These are phyloP conservation scores for maize (Zea mays) DNA, from an alignment of 176 grass and related monocot genomes.

Conservation along the genomic window DNA sequence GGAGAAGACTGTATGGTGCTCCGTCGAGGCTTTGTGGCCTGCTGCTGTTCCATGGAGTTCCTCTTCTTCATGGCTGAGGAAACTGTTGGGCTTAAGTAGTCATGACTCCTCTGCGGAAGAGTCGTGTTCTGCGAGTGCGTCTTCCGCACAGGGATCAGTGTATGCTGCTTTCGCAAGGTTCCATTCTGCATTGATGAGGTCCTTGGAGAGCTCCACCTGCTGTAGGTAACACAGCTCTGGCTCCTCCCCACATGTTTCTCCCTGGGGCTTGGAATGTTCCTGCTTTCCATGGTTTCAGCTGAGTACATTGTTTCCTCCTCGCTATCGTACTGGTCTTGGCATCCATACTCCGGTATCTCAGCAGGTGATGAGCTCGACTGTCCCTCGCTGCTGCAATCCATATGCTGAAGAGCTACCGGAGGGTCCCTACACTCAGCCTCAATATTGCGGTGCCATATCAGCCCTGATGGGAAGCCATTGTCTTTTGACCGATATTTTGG, in stretches of 20 bases:
- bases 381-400: slow-evolving; percentile 57
- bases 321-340: slow-evolving; percentile 55
- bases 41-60: slow-evolving; percentile 61
- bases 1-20: slow-evolving; percentile 60
- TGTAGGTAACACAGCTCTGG: slow-evolving; percentile 79
- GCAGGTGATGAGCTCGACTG: slow-evolving; percentile 69
- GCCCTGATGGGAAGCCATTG: slow-evolving; percentile 42
- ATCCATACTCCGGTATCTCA: slow-evolving; percentile 42
- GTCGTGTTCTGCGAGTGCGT: slow-evolving; percentile 55
- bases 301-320: slow-evolving; percentile 97
- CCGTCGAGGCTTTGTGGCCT: slow-evolving; percentile 49
- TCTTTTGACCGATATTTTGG: slow-evolving; percentile 53
- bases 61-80: slow-evolving; percentile 91
- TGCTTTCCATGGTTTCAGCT: slow-evolving; percentile 98
- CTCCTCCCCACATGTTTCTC: slow-evolving; percentile 80
- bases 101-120: slow-evolving; percentile 62
- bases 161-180: slow-evolving; percentile 65
- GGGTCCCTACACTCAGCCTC: slow-evolving; percentile 45
- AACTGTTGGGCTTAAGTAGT: slow-evolving; percentile 84
- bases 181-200: slow-evolving; percentile 36
- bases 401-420: slow-evolving; percentile 26
- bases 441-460: slow-evolving; percentile 52
- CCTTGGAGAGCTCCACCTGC: slow-evolving; percentile 72
- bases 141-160: slow-evolving; percentile 57
- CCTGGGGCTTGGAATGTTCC: slow-evolving; percentile 67